phyloP scores from a whole-genome alignment of 1,284 basidiomycete genomes.

The Cystobasidiaceae sp. region DNA sequence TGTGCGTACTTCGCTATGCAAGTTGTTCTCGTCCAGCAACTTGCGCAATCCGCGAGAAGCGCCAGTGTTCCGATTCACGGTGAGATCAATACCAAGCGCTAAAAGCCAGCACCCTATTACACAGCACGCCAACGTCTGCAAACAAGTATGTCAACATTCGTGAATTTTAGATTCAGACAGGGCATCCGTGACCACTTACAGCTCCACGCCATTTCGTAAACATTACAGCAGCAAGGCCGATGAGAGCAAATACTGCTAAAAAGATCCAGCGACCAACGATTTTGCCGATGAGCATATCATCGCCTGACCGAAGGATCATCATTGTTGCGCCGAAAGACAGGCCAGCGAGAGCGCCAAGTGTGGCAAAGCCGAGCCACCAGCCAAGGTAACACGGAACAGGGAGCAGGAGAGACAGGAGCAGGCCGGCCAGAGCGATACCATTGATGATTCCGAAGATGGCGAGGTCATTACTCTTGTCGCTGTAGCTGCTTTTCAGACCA shows the following conservation, averaged over 20 bases:
- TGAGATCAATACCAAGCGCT: constrained; percentile 24
- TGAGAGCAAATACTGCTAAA: neutral
- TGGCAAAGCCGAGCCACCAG: constrained; percentile 17
- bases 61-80: constrained; percentile 13
- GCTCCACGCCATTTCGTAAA: constrained; percentile 19
- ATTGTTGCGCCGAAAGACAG: constrained; percentile 3
- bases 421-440: neutral
- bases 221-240: neutral
- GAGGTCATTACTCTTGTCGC: neutral
- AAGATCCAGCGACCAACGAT: constrained; percentile 13
- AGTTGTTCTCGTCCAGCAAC: neutral
- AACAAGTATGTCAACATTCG: neutral
- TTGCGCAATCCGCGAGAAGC: constrained; percentile 10
- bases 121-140: constrained; percentile 5
- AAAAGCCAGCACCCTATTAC: constrained; percentile 18
- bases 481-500: neutral
- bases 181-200: neutral
- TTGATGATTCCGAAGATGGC: constrained; percentile 5
- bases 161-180: neutral
- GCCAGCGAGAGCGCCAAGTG: constrained; percentile 3
- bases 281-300: constrained; percentile 7
- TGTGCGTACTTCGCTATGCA: neutral
- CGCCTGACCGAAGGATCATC: constrained; percentile 1
- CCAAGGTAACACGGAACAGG: constrained; percentile 6
- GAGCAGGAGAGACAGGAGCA: neutral